These are phyloP conservation scores for Colletotrichum ledebouriae DNA, from an alignment of 2,329 filamentous ascomycete species.

Conservation along the genomic window DNA sequence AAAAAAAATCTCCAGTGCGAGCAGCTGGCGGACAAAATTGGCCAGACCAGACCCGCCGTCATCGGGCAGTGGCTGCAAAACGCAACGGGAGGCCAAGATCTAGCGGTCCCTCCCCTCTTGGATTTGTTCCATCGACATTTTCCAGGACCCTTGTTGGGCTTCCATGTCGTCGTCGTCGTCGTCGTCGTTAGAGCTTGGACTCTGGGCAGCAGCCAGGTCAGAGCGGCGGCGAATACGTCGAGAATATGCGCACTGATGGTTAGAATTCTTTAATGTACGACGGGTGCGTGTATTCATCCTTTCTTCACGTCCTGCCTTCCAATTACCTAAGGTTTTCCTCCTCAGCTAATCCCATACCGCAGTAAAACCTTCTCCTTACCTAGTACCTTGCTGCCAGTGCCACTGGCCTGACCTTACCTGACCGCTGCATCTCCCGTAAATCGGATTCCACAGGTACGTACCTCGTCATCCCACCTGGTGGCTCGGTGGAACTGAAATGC, in stretches of 20 bases:
- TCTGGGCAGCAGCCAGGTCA: not conserved
- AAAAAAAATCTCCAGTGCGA: too few relatives aligned
- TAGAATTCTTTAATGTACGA: not conserved
- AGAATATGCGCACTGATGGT: constrained; percentile 16
- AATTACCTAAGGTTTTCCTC: constrained; percentile 3
- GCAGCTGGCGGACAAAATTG: too few relatives aligned
- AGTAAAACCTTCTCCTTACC: constrained; percentile 5
- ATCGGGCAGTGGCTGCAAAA: not conserved
- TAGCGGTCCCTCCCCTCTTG: constrained; percentile 7
- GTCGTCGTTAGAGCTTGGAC: not conserved
- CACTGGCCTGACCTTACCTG: constrained; percentile 6
- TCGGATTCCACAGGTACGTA: constrained; percentile 18
- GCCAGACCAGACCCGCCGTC: not conserved
- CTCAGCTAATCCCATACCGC: constrained; percentile 5
- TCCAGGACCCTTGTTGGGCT: constrained; percentile 13
- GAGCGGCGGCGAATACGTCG: constrained; percentile 22
- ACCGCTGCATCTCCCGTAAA: constrained; percentile 25
- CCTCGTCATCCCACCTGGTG: constrained; percentile 2
- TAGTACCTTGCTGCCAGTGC: not conserved
- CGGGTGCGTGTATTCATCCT: not conserved
- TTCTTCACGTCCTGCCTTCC: not conserved
- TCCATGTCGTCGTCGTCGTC: too few relatives aligned
- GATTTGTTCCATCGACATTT: not conserved
- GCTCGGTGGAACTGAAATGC: constrained; percentile 5
- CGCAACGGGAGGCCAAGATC: constrained; percentile 13